Percentiles rank a stretch among this genome's conserved stretches.
phyloP scores from a whole-genome alignment of 768 basidiomycete genomes.

The Phaffia tasmanica region DNA sequence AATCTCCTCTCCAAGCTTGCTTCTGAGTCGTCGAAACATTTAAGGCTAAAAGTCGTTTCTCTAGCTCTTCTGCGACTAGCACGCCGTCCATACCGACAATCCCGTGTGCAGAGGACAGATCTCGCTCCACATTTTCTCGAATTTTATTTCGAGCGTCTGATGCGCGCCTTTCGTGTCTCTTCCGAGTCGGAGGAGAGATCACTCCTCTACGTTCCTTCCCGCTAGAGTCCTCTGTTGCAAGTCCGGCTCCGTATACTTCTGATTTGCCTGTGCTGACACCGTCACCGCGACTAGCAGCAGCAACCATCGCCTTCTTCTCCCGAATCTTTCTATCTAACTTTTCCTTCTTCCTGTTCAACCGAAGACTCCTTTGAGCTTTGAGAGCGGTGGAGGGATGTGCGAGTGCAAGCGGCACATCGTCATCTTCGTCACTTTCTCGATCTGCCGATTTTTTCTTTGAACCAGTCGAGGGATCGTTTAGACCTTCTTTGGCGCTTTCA shows the following conservation, averaged over 20 bases:
- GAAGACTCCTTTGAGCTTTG: constrained; percentile 67
- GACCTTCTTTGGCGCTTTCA: no score
- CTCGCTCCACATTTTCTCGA: not conserved
- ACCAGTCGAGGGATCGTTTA: no score
- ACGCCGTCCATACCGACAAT: constrained; percentile 15
- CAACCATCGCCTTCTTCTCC: constrained; percentile 3
- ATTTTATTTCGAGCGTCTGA: constrained; percentile 35
- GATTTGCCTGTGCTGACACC: not conserved
- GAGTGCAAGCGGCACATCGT: constrained; percentile 73
- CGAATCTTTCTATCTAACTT: constrained; percentile 9
- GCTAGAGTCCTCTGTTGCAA: not conserved
- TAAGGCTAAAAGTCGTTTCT: constrained; percentile 12
- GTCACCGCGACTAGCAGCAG: not conserved
- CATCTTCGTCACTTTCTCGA: constrained; percentile 34
- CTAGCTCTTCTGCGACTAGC: constrained; percentile 20
- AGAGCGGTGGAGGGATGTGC: constrained; percentile 66
- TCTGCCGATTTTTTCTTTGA: no score
- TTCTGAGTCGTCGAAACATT: constrained; percentile 1
- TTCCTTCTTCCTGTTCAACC: constrained; percentile 36
- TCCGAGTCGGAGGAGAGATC: no score
- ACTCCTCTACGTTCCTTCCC: no score
- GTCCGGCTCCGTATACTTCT: not conserved
- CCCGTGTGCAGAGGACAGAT: constrained; percentile 18
- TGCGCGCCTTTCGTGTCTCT: constrained; percentile 51
- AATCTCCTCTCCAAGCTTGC: not conserved